phyloP scores from a whole-genome alignment of 768 basidiomycete species.

The Mycena alexandri region DNA sequence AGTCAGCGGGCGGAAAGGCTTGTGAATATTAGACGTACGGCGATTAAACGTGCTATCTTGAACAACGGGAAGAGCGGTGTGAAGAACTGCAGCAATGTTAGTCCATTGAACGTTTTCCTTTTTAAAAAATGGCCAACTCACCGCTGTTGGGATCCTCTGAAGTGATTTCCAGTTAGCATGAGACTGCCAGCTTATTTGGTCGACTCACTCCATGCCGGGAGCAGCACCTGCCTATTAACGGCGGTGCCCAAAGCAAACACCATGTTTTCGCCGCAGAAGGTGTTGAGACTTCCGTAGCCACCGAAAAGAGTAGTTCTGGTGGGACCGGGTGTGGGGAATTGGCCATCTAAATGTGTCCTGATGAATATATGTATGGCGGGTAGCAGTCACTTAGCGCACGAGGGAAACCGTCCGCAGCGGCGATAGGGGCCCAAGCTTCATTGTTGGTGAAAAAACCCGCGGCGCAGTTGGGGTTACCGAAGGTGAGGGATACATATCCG shows the following conservation, averaged over 20 bases:
- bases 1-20: too few relatives aligned
- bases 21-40: too few relatives aligned
- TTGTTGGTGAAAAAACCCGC: neutral
- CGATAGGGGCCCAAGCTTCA: conserved; percentile 14
- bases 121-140: neutral
- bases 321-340: conserved; percentile 9
- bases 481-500: neutral
- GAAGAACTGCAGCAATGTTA: neutral
- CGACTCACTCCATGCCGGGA: conserved; percentile 27
- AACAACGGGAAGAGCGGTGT: conserved; percentile 2
- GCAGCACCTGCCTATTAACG: conserved; percentile 2
- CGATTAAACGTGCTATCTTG: conserved; percentile 13
- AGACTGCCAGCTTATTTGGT: neutral
- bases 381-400: neutral
- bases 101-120: neutral
- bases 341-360: conserved; percentile 11
- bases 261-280: conserved; percentile 22
- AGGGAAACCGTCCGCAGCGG: conserved; percentile 21
- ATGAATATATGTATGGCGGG: neutral
- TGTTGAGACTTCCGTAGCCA: conserved; percentile 16
- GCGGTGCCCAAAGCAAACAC: conserved; percentile 8
- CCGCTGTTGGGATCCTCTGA: conserved; percentile 23
- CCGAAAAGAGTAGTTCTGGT: conserved; percentile 13
- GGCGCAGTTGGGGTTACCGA: neutral
- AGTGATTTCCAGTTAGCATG: neutral